phyloP scores from a whole-genome alignment of 2,329 filamentous ascomycete species.

The Curvularia eragrostidis region DNA sequence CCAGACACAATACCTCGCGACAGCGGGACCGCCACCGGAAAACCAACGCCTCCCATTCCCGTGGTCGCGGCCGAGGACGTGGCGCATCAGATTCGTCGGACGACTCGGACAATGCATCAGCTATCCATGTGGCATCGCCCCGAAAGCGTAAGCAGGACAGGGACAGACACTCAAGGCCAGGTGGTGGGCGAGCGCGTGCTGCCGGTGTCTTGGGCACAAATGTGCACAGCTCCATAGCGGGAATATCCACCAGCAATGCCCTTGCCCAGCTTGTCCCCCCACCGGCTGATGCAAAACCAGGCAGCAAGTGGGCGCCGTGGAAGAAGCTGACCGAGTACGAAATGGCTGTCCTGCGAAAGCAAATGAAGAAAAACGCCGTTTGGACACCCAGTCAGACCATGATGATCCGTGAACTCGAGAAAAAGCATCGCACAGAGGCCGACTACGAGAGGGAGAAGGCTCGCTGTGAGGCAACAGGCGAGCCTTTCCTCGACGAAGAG shows the following conservation, averaged over 20 bases:
- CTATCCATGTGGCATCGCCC: conserved; percentile 26
- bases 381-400: conserved; percentile 87
- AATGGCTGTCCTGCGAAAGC: conserved; percentile 75
- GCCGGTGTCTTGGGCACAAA: conserved; percentile 60
- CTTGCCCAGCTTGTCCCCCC: conserved; percentile 65
- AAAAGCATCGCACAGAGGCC: conserved; percentile 64
- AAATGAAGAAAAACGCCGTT: conserved; percentile 90
- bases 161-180: conserved; percentile 51
- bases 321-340: conserved; percentile 70
- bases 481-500: conserved; percentile 67
- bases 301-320: conserved; percentile 69
- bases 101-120: conserved; percentile 28
- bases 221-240: conserved; percentile 61
- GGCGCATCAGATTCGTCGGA: conserved; percentile 25
- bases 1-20: conserved; percentile 30
- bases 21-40: conserved; percentile 33
- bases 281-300: conserved; percentile 64
- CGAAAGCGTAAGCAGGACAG: conserved; percentile 43
- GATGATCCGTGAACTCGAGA: conserved; percentile 79
- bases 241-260: conserved; percentile 68
- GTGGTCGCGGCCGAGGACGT: conserved; percentile 22
- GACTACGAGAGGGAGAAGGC: conserved; percentile 64
- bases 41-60: conserved; percentile 22
- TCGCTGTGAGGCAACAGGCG: conserved; percentile 65
- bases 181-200: conserved; percentile 41